Evolutionary conservation across 1,139 yeast genomes (phyloP).

Genomic region (Blastobotrys ciferrii): DNA sequence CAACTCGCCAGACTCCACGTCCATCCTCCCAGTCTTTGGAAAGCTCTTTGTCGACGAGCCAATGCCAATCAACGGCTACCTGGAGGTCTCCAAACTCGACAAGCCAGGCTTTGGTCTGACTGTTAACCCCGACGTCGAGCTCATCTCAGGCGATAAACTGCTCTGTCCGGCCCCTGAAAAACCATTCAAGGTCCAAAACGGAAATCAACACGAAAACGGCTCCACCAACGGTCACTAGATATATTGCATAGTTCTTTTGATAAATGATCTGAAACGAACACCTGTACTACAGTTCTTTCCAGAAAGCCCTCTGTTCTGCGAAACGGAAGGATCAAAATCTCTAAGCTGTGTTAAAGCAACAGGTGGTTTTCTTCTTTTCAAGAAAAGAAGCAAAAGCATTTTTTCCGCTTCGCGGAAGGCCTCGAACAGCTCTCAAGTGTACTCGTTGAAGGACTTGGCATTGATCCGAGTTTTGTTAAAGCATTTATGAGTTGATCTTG

Average conservation of each 20-base stretch:
- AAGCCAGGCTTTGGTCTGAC: slow-evolving; percentile 51
- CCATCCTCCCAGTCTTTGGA: slow-evolving; percentile 50
- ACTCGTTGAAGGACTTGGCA: too few species aligned
- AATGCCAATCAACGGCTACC: slow-evolving; percentile 45
- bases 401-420: too few species aligned
- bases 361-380: too few species aligned
- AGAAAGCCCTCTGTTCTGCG: too few species aligned
- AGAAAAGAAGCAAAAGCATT: too few species aligned
- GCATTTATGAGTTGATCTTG: too few species aligned
- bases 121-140: slow-evolving; percentile 43
- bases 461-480: too few species aligned
- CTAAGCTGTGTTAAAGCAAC: too few species aligned
- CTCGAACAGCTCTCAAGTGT: too few species aligned
- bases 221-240: slow-evolving; percentile 7
- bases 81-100: slow-evolving; percentile 41
- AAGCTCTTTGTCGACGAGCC: slow-evolving; percentile 47
- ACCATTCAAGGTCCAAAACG: slow-evolving; percentile 28
- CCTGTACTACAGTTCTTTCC: too few species aligned
- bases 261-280: too few species aligned
- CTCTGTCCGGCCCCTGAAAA: slow-evolving; percentile 44
- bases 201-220: not conserved
- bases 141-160: slow-evolving; percentile 43
- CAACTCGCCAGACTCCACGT: slow-evolving; percentile 47
- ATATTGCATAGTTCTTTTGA: not conserved
- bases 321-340: too few species aligned